Percentiles rank a stretch among this genome's conserved stretches.
Conservation (phyloP, 169 alveolate genomes). For the Cryptosporidium viatorum region DNA sequence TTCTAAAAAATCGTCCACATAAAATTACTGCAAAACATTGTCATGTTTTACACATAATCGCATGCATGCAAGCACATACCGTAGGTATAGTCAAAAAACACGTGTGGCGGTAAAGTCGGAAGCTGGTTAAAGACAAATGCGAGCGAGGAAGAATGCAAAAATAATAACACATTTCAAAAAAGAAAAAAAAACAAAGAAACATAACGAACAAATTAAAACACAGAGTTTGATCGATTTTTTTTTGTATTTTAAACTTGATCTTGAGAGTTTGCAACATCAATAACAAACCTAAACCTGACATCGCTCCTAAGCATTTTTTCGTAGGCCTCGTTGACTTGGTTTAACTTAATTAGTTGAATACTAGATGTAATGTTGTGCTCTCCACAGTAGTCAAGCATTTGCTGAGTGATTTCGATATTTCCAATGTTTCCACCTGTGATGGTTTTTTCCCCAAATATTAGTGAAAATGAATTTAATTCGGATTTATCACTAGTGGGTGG, state of each 20-base stretch:
- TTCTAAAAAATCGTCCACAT: neutral
- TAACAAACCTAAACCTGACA: slow-evolving; percentile 69
- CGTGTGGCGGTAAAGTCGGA: neutral
- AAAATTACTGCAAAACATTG: neutral
- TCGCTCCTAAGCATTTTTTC: slow-evolving; percentile 65
- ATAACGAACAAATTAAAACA: too few species aligned
- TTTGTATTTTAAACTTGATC: neutral
- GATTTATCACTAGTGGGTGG: slow-evolving; percentile 47
- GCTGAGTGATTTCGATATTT: slow-evolving; percentile 61
- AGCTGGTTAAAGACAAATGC: neutral
- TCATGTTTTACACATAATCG: neutral
- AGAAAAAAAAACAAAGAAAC: neutral
- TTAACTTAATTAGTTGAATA: slow-evolving; percentile 48
- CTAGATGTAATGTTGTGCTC: slow-evolving; percentile 46
- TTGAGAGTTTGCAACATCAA: slow-evolving; percentile 47
- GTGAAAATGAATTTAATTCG: slow-evolving; percentile 25
- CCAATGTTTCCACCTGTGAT: slow-evolving; percentile 74
- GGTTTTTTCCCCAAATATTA: slow-evolving; percentile 52
- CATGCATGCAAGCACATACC: neutral
- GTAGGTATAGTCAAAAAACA: neutral
- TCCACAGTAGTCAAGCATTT: slow-evolving; percentile 76
- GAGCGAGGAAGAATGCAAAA: neutral
- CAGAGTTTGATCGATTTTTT: neutral
- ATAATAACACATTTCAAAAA: too few species aligned
- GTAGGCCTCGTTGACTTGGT: slow-evolving; percentile 55